Percentiles rank a stretch among this genome's conserved stretches.
phyloP scores from a whole-genome alignment of 78 protist species.

The Dictyostelium brefeldianum region DNA sequence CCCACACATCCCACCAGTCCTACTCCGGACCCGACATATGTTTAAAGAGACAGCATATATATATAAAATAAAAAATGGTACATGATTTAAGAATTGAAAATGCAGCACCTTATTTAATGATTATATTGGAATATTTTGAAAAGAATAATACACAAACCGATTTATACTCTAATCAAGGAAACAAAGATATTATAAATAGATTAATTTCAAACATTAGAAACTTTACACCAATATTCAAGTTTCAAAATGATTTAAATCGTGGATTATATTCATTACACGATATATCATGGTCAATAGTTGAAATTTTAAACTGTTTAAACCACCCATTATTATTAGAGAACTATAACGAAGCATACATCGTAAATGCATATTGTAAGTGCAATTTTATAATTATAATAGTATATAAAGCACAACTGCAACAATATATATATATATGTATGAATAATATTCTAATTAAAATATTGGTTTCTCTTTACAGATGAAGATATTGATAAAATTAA shows the following conservation, averaged over 20 bases:
- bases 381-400: background rate
- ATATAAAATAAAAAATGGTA: too few relatives aligned
- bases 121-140: conserved; percentile 1
- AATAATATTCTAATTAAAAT: background rate
- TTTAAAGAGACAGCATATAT: too few relatives aligned
- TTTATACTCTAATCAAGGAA: background rate
- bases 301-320: background rate
- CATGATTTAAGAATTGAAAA: conserved; percentile 6
- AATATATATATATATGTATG: background rate
- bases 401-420: too few relatives aligned
- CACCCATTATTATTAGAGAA: conserved; percentile 3
- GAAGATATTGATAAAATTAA: conserved; percentile 10
- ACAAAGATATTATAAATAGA: background rate
- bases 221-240: background rate
- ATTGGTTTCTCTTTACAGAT: background rate
- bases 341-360: conserved; percentile 5
- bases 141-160: background rate
- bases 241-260: background rate
- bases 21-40: too few relatives aligned
- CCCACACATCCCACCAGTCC: too few relatives aligned
- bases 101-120: background rate
- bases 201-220: background rate
- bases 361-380: background rate
- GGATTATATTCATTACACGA: conserved; percentile 2
- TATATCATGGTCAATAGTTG: background rate